phyloP scores from a whole-genome alignment of 805 yeast genomes.

The Tetrapisispora pingtungensis region DNA sequence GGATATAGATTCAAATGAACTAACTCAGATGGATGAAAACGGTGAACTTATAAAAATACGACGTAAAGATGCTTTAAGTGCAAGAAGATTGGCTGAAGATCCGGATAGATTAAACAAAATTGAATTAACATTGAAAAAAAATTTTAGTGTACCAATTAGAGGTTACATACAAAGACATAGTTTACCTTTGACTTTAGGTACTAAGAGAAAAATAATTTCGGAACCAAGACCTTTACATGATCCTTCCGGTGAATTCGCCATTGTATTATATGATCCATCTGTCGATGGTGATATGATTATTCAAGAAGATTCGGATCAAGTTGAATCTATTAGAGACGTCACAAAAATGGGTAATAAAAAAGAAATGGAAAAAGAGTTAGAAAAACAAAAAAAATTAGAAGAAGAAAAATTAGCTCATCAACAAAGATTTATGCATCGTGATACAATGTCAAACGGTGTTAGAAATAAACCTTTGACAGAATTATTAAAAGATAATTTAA shows the following conservation, averaged over 20 bases:
- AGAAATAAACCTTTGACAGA: slow-evolving; percentile 61
- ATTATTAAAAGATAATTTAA: slow-evolving; percentile 55
- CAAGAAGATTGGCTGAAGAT: slow-evolving; percentile 40
- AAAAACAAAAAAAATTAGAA: slow-evolving; percentile 16
- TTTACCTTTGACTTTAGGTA: slow-evolving; percentile 81
- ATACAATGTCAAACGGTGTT: slow-evolving; percentile 25
- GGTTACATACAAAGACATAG: slow-evolving; percentile 29
- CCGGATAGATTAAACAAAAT: slow-evolving; percentile 26
- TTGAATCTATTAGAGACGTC: slow-evolving; percentile 9
- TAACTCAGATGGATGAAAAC: slow-evolving; percentile 17
- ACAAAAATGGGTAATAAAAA: slow-evolving; percentile 22
- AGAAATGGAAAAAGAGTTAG: slow-evolving; percentile 21
- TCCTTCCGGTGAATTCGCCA: slow-evolving; percentile 87
- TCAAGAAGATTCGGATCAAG: slow-evolving; percentile 11
- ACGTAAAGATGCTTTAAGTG: slow-evolving; percentile 51
- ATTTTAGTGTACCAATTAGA: slow-evolving; percentile 56
- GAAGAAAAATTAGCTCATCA: slow-evolving; percentile 4
- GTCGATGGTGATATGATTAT: slow-evolving; percentile 47
- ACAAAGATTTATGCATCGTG: slow-evolving; percentile 26
- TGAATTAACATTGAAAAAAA: slow-evolving; percentile 35
- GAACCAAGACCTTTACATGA: slow-evolving; percentile 94
- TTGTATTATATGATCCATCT: slow-evolving; percentile 91
- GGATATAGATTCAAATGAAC: slow-evolving; percentile 23
- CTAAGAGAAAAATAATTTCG: slow-evolving; percentile 52
- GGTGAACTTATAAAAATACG: slow-evolving; percentile 23